A percentile compares a stretch with the other conserved stretches of the same genome.
Conservation (phyloP, 2,329 filamentous ascomycete genomes). For the Metarhizium brunneum region DNA sequence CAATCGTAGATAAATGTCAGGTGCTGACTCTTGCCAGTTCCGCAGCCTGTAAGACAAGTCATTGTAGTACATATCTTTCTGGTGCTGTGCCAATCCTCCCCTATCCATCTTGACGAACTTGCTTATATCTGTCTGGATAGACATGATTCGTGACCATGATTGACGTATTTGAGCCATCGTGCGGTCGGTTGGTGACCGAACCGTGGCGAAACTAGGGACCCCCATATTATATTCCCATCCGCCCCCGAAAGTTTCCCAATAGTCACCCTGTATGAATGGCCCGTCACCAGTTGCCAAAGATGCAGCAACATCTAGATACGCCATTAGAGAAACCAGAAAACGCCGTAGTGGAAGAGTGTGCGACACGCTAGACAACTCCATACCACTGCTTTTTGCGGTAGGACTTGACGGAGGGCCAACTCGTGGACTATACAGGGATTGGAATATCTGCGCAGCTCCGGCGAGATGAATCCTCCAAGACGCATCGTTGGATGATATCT, state of each 20-base stretch:
- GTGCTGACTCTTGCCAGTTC: slow-evolving; percentile 9
- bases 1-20: slow-evolving; percentile 6
- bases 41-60: slow-evolving; percentile 6
- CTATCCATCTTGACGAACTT: slow-evolving; percentile 6
- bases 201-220: slow-evolving; percentile 8
- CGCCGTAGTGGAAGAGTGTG: slow-evolving; percentile 5
- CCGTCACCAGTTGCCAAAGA: slow-evolving; percentile 12
- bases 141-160: slow-evolving; percentile 12
- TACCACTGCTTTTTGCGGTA: background rate
- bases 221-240: slow-evolving; percentile 25
- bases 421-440: slow-evolving; percentile 8
- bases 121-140: slow-evolving; percentile 11
- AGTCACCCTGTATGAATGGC: slow-evolving; percentile 25
- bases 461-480: slow-evolving; percentile 29
- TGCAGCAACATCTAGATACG: slow-evolving; percentile 28
- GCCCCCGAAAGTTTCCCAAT: slow-evolving; percentile 26
- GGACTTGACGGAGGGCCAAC: background rate
- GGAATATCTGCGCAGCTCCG: slow-evolving; percentile 27
- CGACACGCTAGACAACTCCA: background rate
- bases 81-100: background rate
- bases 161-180: slow-evolving; percentile 9
- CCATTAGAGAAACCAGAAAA: slow-evolving; percentile 29
- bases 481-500: slow-evolving; percentile 9
- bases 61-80: slow-evolving; percentile 6
- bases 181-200: slow-evolving; percentile 1